Evolutionary conservation across 2,329 filamentous ascomycete genomes (phyloP).

Genomic region (Aspergillus chevalieri): DNA sequence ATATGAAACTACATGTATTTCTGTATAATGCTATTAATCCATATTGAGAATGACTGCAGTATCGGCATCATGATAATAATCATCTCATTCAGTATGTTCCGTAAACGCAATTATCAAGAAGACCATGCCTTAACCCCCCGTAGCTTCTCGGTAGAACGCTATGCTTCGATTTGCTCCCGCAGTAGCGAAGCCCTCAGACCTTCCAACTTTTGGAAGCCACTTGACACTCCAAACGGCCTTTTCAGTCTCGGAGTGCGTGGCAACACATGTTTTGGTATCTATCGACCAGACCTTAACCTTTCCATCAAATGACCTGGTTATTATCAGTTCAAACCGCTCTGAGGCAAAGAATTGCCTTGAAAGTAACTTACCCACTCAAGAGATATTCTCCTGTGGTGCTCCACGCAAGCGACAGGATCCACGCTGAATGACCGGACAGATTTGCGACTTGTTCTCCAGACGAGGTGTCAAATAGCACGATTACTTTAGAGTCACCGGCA

Average conservation of each 20-base stretch:
- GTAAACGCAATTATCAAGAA: not conserved
- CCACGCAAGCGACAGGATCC: slow-evolving; percentile 91
- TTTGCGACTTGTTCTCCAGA: slow-evolving; percentile 91
- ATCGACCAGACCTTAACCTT: slow-evolving; percentile 96
- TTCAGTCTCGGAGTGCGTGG: slow-evolving; percentile 87
- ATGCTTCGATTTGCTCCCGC: slow-evolving; percentile 70
- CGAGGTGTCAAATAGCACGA: slow-evolving; percentile 84
- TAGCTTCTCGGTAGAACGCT: slow-evolving; percentile 79
- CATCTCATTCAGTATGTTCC: slow-evolving; percentile 4
- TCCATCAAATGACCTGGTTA: slow-evolving; percentile 67
- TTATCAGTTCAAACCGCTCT: slow-evolving; percentile 6
- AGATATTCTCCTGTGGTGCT: slow-evolving; percentile 88
- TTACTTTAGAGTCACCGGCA: slow-evolving; percentile 80
- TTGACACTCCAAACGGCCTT: slow-evolving; percentile 76
- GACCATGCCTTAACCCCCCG: slow-evolving; percentile 48
- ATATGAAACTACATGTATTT: not conserved
- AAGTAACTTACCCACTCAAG: slow-evolving; percentile 62
- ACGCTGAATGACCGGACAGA: slow-evolving; percentile 70
- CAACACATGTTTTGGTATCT: slow-evolving; percentile 75
- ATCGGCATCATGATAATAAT: not conserved
- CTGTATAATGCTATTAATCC: not conserved
- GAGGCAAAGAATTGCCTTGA: not conserved
- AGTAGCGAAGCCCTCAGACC: slow-evolving; percentile 66
- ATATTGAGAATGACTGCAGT: not conserved
- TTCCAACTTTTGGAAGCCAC: slow-evolving; percentile 68